These are phyloP conservation scores for Citrullus amarus DNA, from an alignment of 306 rosid species.

Conservation along the genomic window DNA sequence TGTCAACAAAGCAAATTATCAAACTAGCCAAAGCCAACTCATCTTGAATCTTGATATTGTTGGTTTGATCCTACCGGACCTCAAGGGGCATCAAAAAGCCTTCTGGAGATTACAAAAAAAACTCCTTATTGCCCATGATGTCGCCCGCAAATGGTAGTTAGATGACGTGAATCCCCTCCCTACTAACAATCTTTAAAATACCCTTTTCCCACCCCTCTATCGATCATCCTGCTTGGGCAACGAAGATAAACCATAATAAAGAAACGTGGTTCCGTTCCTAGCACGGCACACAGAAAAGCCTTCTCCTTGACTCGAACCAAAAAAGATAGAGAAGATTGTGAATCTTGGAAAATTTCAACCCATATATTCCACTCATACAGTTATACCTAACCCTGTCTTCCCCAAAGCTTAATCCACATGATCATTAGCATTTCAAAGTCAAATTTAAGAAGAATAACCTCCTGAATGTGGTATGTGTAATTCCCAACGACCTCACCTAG, in stretches of 20 bases:
- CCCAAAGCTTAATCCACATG: neutral
- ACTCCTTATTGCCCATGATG: neutral
- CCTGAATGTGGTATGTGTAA: neutral
- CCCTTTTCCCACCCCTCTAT: neutral
- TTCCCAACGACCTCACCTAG: neutral
- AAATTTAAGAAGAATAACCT: neutral
- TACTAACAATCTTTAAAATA: neutral
- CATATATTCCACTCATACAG: neutral
- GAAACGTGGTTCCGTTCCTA: neutral
- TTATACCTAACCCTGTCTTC: neutral
- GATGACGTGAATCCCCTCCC: neutral
- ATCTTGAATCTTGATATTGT: neutral
- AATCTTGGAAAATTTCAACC: neutral
- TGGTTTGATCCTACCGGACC: neutral
- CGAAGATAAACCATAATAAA: neutral
- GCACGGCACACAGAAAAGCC: neutral
- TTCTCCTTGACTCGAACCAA: neutral
- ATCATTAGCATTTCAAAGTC: neutral
- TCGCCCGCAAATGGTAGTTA: neutral
- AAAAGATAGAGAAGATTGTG: neutral
- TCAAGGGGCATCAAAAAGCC: neutral
- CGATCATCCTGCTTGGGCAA: neutral
- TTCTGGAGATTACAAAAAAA: neutral
- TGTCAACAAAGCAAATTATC: neutral
- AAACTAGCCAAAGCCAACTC: neutral